Evolutionary conservation across 2,329 filamentous ascomycete species (phyloP), one percentile per base, ranked within the genome.

Genomic region (Pseudocercospora eumusae): DNA sequence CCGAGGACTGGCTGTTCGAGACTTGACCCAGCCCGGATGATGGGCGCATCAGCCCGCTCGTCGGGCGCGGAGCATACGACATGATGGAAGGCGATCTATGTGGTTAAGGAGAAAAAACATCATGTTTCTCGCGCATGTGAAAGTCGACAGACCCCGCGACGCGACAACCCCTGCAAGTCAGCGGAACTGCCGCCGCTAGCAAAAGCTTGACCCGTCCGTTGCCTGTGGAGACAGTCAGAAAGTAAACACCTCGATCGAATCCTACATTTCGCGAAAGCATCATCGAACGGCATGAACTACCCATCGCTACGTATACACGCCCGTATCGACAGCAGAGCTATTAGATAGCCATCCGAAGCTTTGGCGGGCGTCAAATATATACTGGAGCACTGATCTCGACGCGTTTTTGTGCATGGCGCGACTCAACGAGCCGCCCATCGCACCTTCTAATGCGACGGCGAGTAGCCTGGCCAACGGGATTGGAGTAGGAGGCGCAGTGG

Each of bases 351-450:
- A 49, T 45, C 10, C 1, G n/a, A 13, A 54, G 31, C 23, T 31
- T 33, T 15, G 50, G 8, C 7, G 15, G 28, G 6, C 50, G 11
- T 18, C 20, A 2, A 31, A 54, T 20, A 15, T 13, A 36, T 23
- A 36, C 50, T 36, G 50, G 50, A 9, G 50, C 50, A 20, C 1
- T 33, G 36, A 13, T 27, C 49, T 23, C 20, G 23, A 42, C 58
- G 50, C 58, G 53, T 5, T 33, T 40, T 56, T 59, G 52, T 64
- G 68, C 57, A 93, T 93, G 90, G 90, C 90, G 79, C 85, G 90
- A 79, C 83, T 93, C 69, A 93, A 93, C 79, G 90, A 92, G 81
- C 84, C 85, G 73, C 83, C 86, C 66, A 66, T 69, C 78, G 84
- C 88, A 72, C 82, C 74, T 71, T 70, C 71, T 60, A 44, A 62